Evolutionary conservation across 1,139 yeast genomes (phyloP).

Genomic region (Saccharomycopsis hybrid): DNA sequence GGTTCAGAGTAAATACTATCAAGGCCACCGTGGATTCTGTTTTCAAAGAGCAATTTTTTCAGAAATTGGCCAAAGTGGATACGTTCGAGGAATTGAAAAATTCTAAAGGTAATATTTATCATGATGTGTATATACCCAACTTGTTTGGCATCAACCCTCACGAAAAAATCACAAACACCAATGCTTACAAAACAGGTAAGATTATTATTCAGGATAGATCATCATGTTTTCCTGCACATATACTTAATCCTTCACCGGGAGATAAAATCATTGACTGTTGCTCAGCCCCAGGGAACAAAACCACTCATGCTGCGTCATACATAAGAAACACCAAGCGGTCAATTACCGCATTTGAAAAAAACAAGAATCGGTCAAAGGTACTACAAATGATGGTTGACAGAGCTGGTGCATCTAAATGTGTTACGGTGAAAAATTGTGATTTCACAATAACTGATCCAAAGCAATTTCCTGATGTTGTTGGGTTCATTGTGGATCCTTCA

Average conservation of each 20-base stretch:
- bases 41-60: conserved; percentile 36
- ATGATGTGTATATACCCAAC: conserved; percentile 65
- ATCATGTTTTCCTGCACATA: conserved; percentile 91
- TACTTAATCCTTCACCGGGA: conserved; percentile 51
- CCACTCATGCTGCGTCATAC: conserved; percentile 82
- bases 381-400: conserved; percentile 69
- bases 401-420: conserved; percentile 65
- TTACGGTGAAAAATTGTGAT: conserved; percentile 73
- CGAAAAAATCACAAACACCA: conserved; percentile 57
- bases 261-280: conserved; percentile 80
- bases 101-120: conserved; percentile 63
- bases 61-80: conserved; percentile 43
- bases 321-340: conserved; percentile 25
- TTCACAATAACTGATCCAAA: conserved; percentile 65
- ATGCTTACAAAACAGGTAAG: conserved; percentile 65
- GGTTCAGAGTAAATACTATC: conserved; percentile 76
- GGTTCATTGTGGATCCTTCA: conserved; percentile 89
- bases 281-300: conserved; percentile 98
- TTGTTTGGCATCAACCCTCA: conserved; percentile 77
- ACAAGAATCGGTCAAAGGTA: conserved; percentile 60
- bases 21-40: conserved; percentile 34
- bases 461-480: conserved; percentile 62
- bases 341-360: conserved; percentile 85
- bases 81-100: conserved; percentile 40
- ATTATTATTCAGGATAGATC: conserved; percentile 93